Evolutionary conservation across 805 yeast genomes (phyloP).

Genomic region (Yamadazyma takamatsuzukensis): DNA sequence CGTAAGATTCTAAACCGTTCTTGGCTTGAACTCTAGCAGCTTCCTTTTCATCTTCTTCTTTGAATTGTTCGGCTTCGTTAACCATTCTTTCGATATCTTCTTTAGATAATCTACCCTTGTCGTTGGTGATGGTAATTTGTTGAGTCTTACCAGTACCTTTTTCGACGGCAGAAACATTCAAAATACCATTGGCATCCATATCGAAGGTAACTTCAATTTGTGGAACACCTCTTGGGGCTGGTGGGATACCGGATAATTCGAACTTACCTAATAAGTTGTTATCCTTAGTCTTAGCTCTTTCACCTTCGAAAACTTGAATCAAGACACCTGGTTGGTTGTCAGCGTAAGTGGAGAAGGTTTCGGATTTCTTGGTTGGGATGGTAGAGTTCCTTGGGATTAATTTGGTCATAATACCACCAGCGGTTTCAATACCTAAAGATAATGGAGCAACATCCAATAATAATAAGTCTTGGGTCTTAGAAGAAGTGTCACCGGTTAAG

Average conservation of each 20-base stretch:
- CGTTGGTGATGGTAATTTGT: constrained; percentile 97
- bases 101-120: constrained; percentile 96
- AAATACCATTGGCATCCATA: constrained; percentile 95
- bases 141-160: constrained; percentile 98
- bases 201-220: constrained; percentile 97
- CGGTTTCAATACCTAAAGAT: constrained; percentile 96
- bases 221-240: constrained; percentile 99
- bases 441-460: constrained; percentile 96
- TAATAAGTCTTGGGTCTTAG: constrained; percentile 93
- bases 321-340: constrained; percentile 99
- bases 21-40: constrained; percentile 88
- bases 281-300: constrained; percentile 93
- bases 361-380: constrained; percentile 96
- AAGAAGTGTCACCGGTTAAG: constrained; percentile 91
- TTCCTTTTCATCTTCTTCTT: constrained; percentile 95
- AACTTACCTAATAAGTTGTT: constrained; percentile 96
- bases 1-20: constrained; percentile 93
- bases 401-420: constrained; percentile 99
- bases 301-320: constrained; percentile 98
- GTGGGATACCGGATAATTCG: constrained; percentile 95
- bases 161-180: constrained; percentile 94
- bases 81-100: constrained; percentile 99
- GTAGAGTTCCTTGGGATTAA: constrained; percentile 98
- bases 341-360: constrained; percentile 93
- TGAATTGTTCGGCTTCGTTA: constrained; percentile 94